Base-by-base conservation (phyloP, 1,284 basidiomycete species). In the Takashimella koratensis region DNA sequence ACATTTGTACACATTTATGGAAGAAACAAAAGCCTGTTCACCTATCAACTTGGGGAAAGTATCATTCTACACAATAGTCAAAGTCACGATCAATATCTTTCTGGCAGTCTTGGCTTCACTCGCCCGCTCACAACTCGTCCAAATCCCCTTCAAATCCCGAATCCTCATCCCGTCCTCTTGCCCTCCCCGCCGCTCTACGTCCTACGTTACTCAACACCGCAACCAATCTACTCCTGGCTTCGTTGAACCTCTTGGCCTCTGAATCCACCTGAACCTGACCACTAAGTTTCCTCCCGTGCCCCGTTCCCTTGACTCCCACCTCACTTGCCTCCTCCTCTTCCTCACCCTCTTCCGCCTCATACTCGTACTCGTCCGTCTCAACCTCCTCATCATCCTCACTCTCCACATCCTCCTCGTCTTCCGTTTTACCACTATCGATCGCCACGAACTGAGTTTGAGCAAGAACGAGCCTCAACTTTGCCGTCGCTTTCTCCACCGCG, bases 101-200 rank as follows among this genome's bases (percentile, higher is more conserved):
- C n/a, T n/a, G n/a, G n/a, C n/a, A n/a, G n/a, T n/a, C 16, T 36
- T 36, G 10, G 30, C 30, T 16, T 36, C 21, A 46, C 45, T 49
- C 36, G 23, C 27, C 13, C 30, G 19, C 22, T 20, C 8, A 74
- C 49, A 70, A 58, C 50, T 74, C 71, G 41, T 75, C 73, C 24
- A 62, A 12, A 47, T 75, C 71, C 10, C 62, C 63, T 47, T 73
- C 73, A 24, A 75, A 48, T 0, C 73, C 73, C 19, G 70, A 73
- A 58, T 75, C 73, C 22, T 71, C 67, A 45, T 70, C 71, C 16
- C 65, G 47, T 5, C 61, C 57, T 11, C 44, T 53, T 1, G 54
- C 59, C 10, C 73, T 57, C 1, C 68, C 67, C 4, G 69, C 66
- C 3, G 73, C 73, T 6, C 69, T 57, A 11, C 71, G 56, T 2